Conservation (phyloP, 768 basidiomycete species). For the Tephrocybe rancida region DNA sequence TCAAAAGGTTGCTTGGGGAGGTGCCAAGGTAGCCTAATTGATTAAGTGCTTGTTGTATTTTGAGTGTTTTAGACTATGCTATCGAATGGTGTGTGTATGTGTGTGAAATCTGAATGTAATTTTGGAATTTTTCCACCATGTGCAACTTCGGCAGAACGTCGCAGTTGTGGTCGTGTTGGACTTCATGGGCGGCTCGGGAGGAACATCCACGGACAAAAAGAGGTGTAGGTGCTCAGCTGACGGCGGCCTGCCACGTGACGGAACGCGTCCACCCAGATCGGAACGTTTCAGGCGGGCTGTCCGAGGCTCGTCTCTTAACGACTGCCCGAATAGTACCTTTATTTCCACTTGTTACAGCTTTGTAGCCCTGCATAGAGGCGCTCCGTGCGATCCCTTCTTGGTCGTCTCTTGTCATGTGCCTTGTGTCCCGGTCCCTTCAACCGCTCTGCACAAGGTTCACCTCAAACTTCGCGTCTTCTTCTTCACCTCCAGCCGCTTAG, state of each 20-base stretch:
- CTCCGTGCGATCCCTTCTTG: slow-evolving; percentile 15
- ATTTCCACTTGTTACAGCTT: slow-evolving; percentile 10
- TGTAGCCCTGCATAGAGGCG: slow-evolving; percentile 4
- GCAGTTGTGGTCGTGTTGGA: neutral
- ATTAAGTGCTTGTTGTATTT: neutral
- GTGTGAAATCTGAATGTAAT: neutral
- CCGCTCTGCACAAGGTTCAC: slow-evolving; percentile 19
- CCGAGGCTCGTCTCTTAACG: neutral
- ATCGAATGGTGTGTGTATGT: neutral
- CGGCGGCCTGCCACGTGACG: slow-evolving; percentile 15
- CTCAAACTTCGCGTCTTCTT: slow-evolving; percentile 9
- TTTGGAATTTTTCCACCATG: neutral
- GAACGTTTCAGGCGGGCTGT: neutral
- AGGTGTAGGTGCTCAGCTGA: slow-evolving; percentile 3
- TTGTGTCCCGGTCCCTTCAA: slow-evolving; percentile 11
- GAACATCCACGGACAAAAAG: slow-evolving; percentile 8
- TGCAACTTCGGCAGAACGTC: slow-evolving; percentile 4
- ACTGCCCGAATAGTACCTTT: slow-evolving; percentile 1
- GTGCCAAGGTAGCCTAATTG: slow-evolving; percentile 38
- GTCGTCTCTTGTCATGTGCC: slow-evolving; percentile 23
- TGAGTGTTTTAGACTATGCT: neutral
- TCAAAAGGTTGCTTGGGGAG: slow-evolving; percentile 66
- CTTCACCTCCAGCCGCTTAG: slow-evolving; percentile 1
- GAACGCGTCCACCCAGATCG: slow-evolving; percentile 4
- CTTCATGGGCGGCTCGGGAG: neutral